phyloP scores from a whole-genome alignment of 805 yeast genomes.

The Wickerhamomyces mucosus region DNA sequence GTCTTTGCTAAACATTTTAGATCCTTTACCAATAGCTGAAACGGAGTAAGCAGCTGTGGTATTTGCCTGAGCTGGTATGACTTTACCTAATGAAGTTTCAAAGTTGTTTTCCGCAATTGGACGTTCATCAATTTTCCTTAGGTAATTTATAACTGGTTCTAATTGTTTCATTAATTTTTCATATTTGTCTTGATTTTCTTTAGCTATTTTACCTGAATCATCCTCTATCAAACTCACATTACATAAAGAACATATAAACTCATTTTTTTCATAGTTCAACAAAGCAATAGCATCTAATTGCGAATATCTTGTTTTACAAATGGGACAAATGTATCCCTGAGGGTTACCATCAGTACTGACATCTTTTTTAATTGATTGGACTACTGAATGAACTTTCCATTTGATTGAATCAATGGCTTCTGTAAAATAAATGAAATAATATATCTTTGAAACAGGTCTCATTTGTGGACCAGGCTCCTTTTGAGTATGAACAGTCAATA shows the following conservation, averaged over 20 bases:
- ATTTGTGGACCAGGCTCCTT: constrained; percentile 57
- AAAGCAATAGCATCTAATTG: constrained; percentile 83
- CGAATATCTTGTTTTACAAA: constrained; percentile 72
- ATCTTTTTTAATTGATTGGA: constrained; percentile 68
- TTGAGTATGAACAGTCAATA: constrained; percentile 62
- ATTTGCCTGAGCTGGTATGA: constrained; percentile 75
- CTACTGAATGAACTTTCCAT: constrained; percentile 91
- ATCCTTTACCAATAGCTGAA: constrained; percentile 34
- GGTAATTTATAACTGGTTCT: constrained; percentile 74
- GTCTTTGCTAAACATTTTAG: constrained; percentile 32
- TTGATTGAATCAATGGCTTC: constrained; percentile 93
- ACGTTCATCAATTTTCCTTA: constrained; percentile 76
- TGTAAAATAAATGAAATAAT: constrained; percentile 80
- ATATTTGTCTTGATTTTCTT: constrained; percentile 69
- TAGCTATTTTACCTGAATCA: constrained; percentile 75
- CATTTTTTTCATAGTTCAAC: constrained; percentile 68
- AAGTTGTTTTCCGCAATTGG: constrained; percentile 82
- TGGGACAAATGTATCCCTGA: constrained; percentile 87
- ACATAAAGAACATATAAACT: constrained; percentile 80
- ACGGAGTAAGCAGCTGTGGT: constrained; percentile 63
- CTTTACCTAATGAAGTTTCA: constrained; percentile 70
- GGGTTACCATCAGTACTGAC: constrained; percentile 81
- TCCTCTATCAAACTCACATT: constrained; percentile 74
- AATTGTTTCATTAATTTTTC: constrained; percentile 82
- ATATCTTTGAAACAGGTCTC: constrained; percentile 65